These are phyloP conservation scores for Fusarium chaquense DNA, from an alignment of 2,329 filamentous ascomycete species.

Conservation along the genomic window DNA sequence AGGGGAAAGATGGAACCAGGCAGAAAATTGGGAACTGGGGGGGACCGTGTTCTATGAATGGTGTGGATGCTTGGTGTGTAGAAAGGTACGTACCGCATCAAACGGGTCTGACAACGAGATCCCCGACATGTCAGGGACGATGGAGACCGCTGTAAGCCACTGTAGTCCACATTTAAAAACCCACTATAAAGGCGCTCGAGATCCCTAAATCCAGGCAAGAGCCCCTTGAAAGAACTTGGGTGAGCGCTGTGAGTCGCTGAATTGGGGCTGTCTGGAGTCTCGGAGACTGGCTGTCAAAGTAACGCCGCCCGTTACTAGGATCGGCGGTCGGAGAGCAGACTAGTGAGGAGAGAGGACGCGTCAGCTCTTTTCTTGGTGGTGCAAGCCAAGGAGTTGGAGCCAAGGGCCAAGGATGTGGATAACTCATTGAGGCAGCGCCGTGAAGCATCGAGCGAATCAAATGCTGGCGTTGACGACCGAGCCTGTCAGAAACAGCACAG, in stretches of 20 bases:
- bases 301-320: conserved; percentile 43
- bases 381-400: conserved; percentile 42
- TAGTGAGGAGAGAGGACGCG: conserved; percentile 47
- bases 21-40: conserved; percentile 47
- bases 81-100: conserved; percentile 37
- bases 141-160: conserved; percentile 25
- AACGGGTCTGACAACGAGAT: conserved; percentile 30
- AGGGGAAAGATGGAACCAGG: conserved; percentile 44
- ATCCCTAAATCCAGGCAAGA: conserved; percentile 27
- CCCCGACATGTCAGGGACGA: conserved; percentile 29
- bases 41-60: conserved; percentile 52
- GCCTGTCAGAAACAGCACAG: conserved; percentile 24
- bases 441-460: conserved; percentile 22
- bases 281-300: conserved; percentile 16
- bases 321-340: conserved; percentile 42
- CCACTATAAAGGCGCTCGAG: conserved; percentile 42
- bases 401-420: conserved; percentile 38
- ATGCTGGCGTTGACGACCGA: conserved; percentile 18
- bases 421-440: conserved; percentile 37
- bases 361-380: conserved; percentile 47
- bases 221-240: conserved; percentile 19
- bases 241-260: conserved; percentile 22
- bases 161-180: conserved; percentile 32
- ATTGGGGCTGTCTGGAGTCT: conserved; percentile 5
- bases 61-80: conserved; percentile 47